These are phyloP conservation scores for Kwoniella newhampshirensis DNA, from an alignment of 768 basidiomycete species.

Conservation along the genomic window DNA sequence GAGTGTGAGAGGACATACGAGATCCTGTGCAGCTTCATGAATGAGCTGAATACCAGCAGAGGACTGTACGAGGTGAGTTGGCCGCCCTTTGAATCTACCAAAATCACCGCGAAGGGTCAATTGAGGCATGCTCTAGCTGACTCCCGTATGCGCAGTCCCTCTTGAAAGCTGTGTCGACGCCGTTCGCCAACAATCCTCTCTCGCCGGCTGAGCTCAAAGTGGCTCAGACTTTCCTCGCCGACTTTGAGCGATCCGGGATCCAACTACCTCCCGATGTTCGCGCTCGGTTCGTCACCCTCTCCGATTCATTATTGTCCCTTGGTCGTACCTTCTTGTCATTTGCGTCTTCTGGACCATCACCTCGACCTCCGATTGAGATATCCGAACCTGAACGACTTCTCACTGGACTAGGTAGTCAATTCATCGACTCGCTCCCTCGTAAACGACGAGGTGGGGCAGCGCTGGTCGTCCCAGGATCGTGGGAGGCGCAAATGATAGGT, in stretches of 20 bases:
- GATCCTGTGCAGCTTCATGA: conserved; percentile 93
- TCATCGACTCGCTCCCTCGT: conserved; percentile 44
- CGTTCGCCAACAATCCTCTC: conserved; percentile 32
- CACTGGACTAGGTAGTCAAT: conserved; percentile 48
- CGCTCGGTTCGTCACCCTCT: conserved; percentile 79
- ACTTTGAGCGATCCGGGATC: conserved; percentile 97
- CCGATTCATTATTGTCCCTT: conserved; percentile 81
- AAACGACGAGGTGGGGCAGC: conserved; percentile 13
- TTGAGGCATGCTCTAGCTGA: background rate
- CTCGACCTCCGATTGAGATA: conserved; percentile 42
- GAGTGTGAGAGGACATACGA: conserved; percentile 87
- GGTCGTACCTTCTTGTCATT: conserved; percentile 73
- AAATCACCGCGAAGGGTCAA: background rate
- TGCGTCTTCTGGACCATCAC: conserved; percentile 32
- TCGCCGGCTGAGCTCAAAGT: conserved; percentile 54
- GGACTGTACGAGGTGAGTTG: conserved; percentile 79
- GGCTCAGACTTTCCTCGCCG: conserved; percentile 89
- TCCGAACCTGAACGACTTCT: conserved; percentile 47
- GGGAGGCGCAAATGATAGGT: conserved; percentile 92
- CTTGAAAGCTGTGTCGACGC: conserved; percentile 33
- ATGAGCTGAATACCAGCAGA: conserved; percentile 88
- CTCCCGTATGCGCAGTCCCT: conserved; percentile 19
- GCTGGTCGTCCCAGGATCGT: conserved; percentile 76
- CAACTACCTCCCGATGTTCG: conserved; percentile 76
- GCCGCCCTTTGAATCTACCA: background rate